phyloP scores from a whole-genome alignment of 2,329 filamentous ascomycete species.

The Ceratocystis destructans region DNA sequence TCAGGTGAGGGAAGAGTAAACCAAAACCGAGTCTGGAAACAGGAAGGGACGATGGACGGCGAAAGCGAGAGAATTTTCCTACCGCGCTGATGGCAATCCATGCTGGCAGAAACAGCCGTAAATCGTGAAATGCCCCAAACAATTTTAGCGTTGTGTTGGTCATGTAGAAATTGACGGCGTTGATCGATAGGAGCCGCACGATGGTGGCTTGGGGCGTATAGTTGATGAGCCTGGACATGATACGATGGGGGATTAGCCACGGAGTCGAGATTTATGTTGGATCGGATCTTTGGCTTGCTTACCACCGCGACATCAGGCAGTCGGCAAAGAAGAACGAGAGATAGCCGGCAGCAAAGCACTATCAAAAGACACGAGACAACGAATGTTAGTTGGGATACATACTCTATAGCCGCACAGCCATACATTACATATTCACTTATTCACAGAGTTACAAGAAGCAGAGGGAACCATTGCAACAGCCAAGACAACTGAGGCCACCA shows the following conservation, averaged over 20 bases:
- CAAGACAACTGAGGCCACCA: not conserved
- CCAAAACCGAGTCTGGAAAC: too few species aligned
- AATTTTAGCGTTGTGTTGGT: slow-evolving; percentile 59
- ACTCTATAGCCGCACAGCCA: not conserved
- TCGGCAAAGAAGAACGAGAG: slow-evolving; percentile 74
- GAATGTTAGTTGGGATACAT: not conserved
- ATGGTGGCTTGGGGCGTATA: slow-evolving; percentile 72
- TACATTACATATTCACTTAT: too few species aligned
- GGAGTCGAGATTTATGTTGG: slow-evolving; percentile 16
- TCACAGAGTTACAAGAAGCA: not conserved
- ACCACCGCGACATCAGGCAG: slow-evolving; percentile 75
- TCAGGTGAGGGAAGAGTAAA: too few species aligned
- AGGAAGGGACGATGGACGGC: not conserved
- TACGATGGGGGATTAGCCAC: not conserved
- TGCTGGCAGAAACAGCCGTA: slow-evolving; percentile 56
- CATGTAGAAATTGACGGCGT: slow-evolving; percentile 59
- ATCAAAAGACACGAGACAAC: not conserved
- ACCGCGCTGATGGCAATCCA: slow-evolving; percentile 69
- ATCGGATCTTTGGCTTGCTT: slow-evolving; percentile 22
- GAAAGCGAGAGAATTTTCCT: slow-evolving; percentile 22
- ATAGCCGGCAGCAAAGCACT: slow-evolving; percentile 66
- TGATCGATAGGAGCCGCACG: slow-evolving; percentile 63
- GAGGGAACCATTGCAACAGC: not conserved
- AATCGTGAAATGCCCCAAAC: slow-evolving; percentile 55
- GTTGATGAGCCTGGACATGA: slow-evolving; percentile 54